Conservation (phyloP, 2,329 filamentous ascomycete genomes). For the Myriosclerotinia duriaeana region DNA sequence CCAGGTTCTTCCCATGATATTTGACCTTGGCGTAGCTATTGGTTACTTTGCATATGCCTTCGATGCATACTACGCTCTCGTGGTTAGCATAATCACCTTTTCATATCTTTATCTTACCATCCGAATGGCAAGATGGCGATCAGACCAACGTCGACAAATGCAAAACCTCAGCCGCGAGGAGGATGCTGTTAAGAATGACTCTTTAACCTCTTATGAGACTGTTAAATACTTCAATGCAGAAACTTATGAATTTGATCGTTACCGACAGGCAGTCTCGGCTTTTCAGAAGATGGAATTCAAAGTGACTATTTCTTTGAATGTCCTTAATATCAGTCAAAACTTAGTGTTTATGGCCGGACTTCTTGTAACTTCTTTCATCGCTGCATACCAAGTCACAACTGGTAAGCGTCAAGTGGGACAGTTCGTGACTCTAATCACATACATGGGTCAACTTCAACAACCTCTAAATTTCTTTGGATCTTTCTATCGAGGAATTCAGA, state of each 20-base stretch:
- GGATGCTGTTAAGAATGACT: conserved; percentile 97
- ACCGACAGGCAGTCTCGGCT: conserved; percentile 65
- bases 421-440: conserved; percentile 72
- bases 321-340: conserved; percentile 80
- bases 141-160: conserved; percentile 88
- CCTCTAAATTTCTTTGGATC: conserved; percentile 88
- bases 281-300: conserved; percentile 75
- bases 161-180: conserved; percentile 93
- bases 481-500: conserved; percentile 94
- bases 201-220: conserved; percentile 96
- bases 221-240: conserved; percentile 91
- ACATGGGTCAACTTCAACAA: conserved; percentile 76
- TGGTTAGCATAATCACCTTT: conserved; percentile 87
- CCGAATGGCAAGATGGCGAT: conserved; percentile 89
- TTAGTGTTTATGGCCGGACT: conserved; percentile 77
- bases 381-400: conserved; percentile 72
- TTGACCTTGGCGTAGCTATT: conserved; percentile 85
- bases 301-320: conserved; percentile 72
- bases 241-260: conserved; percentile 73
- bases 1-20: conserved; percentile 89
- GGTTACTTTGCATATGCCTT: conserved; percentile 76
- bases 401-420: conserved; percentile 65
- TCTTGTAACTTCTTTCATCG: conserved; percentile 68
- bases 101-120: conserved; percentile 97
- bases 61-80: conserved; percentile 85